Conservation (phyloP, 495 filamentous ascomycete species). For the Cetradonia linearis region DNA sequence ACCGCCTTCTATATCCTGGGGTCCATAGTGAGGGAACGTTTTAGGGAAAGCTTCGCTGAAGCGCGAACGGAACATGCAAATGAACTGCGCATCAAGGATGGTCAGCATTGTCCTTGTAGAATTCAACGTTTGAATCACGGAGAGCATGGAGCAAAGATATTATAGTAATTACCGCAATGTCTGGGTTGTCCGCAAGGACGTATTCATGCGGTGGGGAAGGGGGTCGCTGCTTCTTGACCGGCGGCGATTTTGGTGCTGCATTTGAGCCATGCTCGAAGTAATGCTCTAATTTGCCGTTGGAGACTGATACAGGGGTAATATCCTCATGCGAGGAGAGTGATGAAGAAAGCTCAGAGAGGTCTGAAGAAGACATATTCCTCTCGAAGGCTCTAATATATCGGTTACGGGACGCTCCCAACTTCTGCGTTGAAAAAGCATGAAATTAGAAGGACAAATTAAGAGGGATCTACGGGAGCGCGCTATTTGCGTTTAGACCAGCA, state of each 20-base stretch:
- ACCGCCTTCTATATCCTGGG: constrained; percentile 87
- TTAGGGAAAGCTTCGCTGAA: constrained; percentile 83
- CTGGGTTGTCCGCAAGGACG: constrained; percentile 75
- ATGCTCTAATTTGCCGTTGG: constrained; percentile 27
- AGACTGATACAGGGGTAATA: constrained; percentile 30
- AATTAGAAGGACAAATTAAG: constrained; percentile 8
- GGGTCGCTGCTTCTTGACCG: constrained; percentile 58
- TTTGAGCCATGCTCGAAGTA: constrained; percentile 36
- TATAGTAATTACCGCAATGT: constrained; percentile 63
- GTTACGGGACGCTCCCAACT: constrained; percentile 15
- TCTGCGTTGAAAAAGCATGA: constrained; percentile 5
- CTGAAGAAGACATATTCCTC: constrained; percentile 41
- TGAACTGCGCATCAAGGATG: constrained; percentile 53
- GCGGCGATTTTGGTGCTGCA: constrained; percentile 48
- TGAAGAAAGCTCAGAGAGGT: constrained; percentile 49
- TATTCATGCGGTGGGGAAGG: constrained; percentile 84
- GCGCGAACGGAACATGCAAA: constrained; percentile 93
- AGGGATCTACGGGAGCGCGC: constrained; percentile 14
- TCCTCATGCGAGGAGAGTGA: constrained; percentile 48
- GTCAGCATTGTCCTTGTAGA: constrained; percentile 30
- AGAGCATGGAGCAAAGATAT: constrained; percentile 29
- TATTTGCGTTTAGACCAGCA: constrained; percentile 17
- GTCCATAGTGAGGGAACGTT: constrained; percentile 76
- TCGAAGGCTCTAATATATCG: constrained; percentile 13
- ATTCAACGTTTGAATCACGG: constrained; percentile 32